Percentiles rank a stretch among this genome's conserved stretches.
Evolutionary conservation across 2,329 filamentous ascomycete genomes (phyloP).

Genomic region (Onygenales sp.): DNA sequence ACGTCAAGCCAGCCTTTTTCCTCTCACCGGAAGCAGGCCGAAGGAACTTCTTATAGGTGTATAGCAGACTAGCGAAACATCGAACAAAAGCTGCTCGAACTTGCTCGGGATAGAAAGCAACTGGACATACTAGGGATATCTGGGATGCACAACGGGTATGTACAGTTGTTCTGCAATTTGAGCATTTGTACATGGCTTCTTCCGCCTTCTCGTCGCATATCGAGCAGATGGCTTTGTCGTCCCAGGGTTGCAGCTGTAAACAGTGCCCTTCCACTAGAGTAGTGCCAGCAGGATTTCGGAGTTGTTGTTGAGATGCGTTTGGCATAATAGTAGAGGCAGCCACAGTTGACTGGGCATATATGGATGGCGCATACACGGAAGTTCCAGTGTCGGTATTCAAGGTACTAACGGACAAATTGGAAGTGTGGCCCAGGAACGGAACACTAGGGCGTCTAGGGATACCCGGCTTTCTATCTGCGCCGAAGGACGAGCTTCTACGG

Average conservation of each 20-base stretch:
- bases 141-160: conserved; percentile 52
- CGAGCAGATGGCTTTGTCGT: conserved; percentile 35
- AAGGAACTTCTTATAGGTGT: conserved; percentile 58
- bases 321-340: conserved; percentile 43
- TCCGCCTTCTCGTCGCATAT: conserved; percentile 50
- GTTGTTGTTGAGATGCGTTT: conserved; percentile 24
- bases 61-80: conserved; percentile 59
- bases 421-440: conserved; percentile 60
- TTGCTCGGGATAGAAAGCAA: conserved; percentile 57
- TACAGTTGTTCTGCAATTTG: conserved; percentile 40
- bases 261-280: conserved; percentile 40
- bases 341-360: conserved; percentile 41
- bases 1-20: conserved; percentile 53
- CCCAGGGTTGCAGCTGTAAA: conserved; percentile 34
- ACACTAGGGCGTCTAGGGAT: conserved; percentile 52
- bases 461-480: conserved; percentile 57
- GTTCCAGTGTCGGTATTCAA: conserved; percentile 27
- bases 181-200: conserved; percentile 44
- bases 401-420: conserved; percentile 35
- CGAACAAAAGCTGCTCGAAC: conserved; percentile 59
- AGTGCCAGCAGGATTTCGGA: conserved; percentile 17
- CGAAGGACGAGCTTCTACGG: conserved; percentile 90
- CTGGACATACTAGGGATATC: conserved; percentile 56
- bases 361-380: conserved; percentile 36
- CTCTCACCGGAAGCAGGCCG: conserved; percentile 50